Evolutionary conservation across 2,329 filamentous ascomycete species (phyloP).

Genomic region (Pseudogymnoascus sp.): DNA sequence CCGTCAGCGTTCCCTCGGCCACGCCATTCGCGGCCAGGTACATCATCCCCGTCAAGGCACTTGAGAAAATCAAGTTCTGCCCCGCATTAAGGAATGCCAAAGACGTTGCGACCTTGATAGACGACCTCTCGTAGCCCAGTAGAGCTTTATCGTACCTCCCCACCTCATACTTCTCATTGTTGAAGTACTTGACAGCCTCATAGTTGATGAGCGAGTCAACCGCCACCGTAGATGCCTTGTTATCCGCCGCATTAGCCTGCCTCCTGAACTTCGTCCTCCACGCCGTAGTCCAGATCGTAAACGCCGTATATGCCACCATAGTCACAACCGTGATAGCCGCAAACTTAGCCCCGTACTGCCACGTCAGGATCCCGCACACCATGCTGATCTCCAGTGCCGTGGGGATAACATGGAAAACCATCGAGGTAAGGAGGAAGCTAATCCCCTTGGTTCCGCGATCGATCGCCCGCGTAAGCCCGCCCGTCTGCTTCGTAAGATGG

Average conservation of each 20-base stretch:
- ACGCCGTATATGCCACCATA: slow-evolving; percentile 92
- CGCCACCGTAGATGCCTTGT: slow-evolving; percentile 86
- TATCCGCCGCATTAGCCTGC: slow-evolving; percentile 92
- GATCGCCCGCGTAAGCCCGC: slow-evolving; percentile 85
- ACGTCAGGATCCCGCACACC: slow-evolving; percentile 93
- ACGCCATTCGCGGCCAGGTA: slow-evolving; percentile 90
- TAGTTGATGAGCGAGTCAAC: slow-evolving; percentile 98
- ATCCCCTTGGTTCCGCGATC: slow-evolving; percentile 98
- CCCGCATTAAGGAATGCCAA: slow-evolving; percentile 87
- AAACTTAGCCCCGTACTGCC: slow-evolving; percentile 88
- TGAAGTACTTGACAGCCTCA: slow-evolving; percentile 98
- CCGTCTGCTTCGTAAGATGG: slow-evolving; percentile 88
- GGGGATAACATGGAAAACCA: slow-evolving; percentile 96
- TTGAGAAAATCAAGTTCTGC: slow-evolving; percentile 95
- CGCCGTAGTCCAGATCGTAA: slow-evolving; percentile 91
- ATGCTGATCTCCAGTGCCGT: slow-evolving; percentile 89
- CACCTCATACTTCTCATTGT: slow-evolving; percentile 95
- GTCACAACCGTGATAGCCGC: slow-evolving; percentile 82
- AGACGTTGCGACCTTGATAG: slow-evolving; percentile 94
- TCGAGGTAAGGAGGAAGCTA: slow-evolving; percentile 90
- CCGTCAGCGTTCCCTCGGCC: slow-evolving; percentile 68
- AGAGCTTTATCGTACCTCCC: slow-evolving; percentile 82
- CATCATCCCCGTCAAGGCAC: slow-evolving; percentile 94
- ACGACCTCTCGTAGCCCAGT: slow-evolving; percentile 79
- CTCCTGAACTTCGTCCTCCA: slow-evolving; percentile 96